Evolutionary conservation across 352 stramenopile genomes (phyloP).

Genomic region (Pythium periplocum): DNA sequence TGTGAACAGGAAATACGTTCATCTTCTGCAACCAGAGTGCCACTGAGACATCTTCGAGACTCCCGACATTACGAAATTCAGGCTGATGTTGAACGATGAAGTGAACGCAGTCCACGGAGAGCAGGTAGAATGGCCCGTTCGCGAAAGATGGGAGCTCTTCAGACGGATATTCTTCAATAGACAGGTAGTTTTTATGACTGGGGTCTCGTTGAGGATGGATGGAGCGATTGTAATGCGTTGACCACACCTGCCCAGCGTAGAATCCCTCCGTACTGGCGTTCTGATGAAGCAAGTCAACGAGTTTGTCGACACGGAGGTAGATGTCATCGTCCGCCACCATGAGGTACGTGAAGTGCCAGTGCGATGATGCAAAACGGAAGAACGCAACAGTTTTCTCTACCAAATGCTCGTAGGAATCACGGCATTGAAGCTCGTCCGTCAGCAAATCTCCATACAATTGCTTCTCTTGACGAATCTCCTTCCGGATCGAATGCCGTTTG

Average conservation of each 20-base stretch:
- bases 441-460: conserved; percentile 30
- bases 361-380: conserved; percentile 2
- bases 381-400: conserved; percentile 36
- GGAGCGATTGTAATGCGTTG: conserved; percentile 12
- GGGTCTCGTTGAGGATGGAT: conserved; percentile 7
- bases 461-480: conserved; percentile 25
- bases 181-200: conserved; percentile 4
- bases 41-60: conserved; percentile 55
- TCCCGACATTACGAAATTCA: conserved; percentile 11
- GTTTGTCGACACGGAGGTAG: conserved; percentile 30
- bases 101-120: conserved; percentile 23
- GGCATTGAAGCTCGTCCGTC: conserved; percentile 31
- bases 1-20: conserved; percentile 36
- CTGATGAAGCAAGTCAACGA: conserved; percentile 14
- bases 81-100: conserved; percentile 21
- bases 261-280: conserved; percentile 9
- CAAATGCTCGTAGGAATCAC: conserved; percentile 30
- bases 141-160: conserved; percentile 26
- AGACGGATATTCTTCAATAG: conserved; percentile 21
- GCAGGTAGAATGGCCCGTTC: conserved; percentile 32
- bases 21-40: conserved; percentile 46
- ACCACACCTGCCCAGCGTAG: conserved; percentile 37
- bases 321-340: conserved; percentile 61
- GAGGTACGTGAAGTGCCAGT: conserved; percentile 23
- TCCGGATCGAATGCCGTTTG: conserved; percentile 8